Conservation (phyloP, 306 rosid genomes). For the Lupinus albus region DNA sequence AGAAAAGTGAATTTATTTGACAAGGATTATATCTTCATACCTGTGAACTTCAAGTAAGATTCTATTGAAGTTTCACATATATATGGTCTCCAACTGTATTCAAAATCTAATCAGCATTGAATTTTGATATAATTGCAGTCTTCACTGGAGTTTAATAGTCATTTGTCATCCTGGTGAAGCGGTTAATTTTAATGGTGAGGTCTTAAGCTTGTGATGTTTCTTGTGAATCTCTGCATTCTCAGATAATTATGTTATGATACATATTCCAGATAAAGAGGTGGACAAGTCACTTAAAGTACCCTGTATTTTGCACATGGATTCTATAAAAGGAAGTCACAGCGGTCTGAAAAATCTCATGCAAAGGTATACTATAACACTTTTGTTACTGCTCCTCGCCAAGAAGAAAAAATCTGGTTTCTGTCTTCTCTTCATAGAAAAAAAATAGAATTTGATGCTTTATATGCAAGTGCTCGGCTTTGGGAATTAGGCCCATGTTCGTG, state of each 20-base stretch:
- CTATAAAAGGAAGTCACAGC: slow-evolving; percentile 86
- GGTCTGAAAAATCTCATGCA: slow-evolving; percentile 90
- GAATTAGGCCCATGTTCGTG: slow-evolving; percentile 3
- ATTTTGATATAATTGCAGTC: slow-evolving; percentile 56
- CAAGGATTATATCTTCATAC: slow-evolving; percentile 92
- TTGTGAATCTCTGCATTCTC: slow-evolving; percentile 32
- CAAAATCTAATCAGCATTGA: slow-evolving; percentile 40
- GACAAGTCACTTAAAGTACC: slow-evolving; percentile 63
- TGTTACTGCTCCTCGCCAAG: neutral
- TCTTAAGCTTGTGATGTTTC: slow-evolving; percentile 32
- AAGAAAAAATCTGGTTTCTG: neutral
- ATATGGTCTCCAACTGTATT: slow-evolving; percentile 38
- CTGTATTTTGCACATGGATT: slow-evolving; percentile 95
- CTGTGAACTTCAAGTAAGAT: slow-evolving; percentile 88
- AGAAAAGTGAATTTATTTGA: slow-evolving; percentile 85
- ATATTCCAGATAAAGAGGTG: slow-evolving; percentile 61
- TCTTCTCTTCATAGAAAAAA: neutral
- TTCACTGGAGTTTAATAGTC: slow-evolving; percentile 92
- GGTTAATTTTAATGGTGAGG: slow-evolving; percentile 65
- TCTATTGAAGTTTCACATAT: slow-evolving; percentile 25
- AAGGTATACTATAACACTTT: slow-evolving; percentile 56
- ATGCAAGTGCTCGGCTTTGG: slow-evolving; percentile 5
- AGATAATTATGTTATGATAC: slow-evolving; percentile 33
- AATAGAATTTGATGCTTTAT: neutral
- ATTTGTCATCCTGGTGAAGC: slow-evolving; percentile 92